Base-by-base conservation (phyloP, 108 stramenopile genomes). In the Stephanodiscus triporus region DNA sequence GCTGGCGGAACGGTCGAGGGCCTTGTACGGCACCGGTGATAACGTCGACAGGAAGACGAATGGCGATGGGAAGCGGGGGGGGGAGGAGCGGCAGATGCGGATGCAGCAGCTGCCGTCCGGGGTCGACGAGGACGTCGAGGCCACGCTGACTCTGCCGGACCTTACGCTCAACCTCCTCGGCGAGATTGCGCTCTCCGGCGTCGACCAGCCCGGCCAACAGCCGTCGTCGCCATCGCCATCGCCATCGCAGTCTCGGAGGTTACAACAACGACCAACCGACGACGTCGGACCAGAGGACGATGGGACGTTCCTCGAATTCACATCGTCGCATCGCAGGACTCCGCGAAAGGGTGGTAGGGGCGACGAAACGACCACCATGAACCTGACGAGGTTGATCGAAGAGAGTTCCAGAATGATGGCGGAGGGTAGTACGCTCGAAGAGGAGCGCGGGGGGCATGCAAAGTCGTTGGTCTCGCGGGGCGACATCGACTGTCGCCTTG, bases 1-100 rank as follows among this genome's bases (percentile, higher is more conserved):
- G 24, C 55, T 81, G 62, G 57, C 59, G 38, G 80, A 74, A n/a
- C 51, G 72, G 38, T 50, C 72, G 7, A 51, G 62, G 66, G 64
- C 56, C 9, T 34, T 66, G 66, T 66, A 64, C 54, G 54, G 43
- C 13, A 27, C 11, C 63, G 59, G 36, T 32, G 26, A 36, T 0
- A 60, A 40, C 20, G 59, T 34, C 9, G 40, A 32, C 32, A 73
- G 37, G 66, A 68, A 9, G 22, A 61, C n/a, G n/a, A n/a, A n/a
- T n/a, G n/a, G n/a, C n/a, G n/a, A n/a, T n/a, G n/a, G n/a, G n/a
- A n/a, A n/a, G n/a, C n/a, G n/a, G n/a, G n/a, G n/a, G n/a, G n/a
- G n/a, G n/a, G n/a, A n/a, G n/a, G n/a, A n/a, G n/a, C n/a, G 43
- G 24, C 59, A 59, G 14, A 45, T 9, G 56, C 4, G 20, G 59